phyloP scores from a whole-genome alignment of 768 basidiomycete species.

The Suillus bovinus region DNA sequence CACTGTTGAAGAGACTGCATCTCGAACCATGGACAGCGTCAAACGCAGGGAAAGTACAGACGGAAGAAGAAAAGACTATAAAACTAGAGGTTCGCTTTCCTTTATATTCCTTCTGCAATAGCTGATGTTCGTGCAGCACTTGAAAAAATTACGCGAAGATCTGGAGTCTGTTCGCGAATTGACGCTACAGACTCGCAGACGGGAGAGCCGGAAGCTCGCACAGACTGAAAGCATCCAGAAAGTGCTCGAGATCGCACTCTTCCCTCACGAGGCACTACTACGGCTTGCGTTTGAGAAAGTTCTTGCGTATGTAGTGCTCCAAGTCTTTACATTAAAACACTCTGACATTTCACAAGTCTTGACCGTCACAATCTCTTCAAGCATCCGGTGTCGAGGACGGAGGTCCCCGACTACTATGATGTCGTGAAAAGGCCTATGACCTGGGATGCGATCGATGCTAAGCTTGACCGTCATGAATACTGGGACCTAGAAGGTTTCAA shows the following conservation, averaged over 20 bases:
- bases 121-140: slow-evolving; percentile 33
- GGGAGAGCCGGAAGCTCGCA: slow-evolving; percentile 79
- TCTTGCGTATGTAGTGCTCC: slow-evolving; percentile 50
- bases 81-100: slow-evolving; percentile 70
- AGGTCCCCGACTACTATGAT: slow-evolving; percentile 91
- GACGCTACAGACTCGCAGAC: slow-evolving; percentile 65
- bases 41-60: slow-evolving; percentile 59
- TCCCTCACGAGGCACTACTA: slow-evolving; percentile 63
- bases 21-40: slow-evolving; percentile 97
- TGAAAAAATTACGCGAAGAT: slow-evolving; percentile 72
- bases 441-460: slow-evolving; percentile 78
- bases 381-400: slow-evolving; percentile 73
- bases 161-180: slow-evolving; percentile 72
- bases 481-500: slow-evolving; percentile 75
- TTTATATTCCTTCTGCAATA: not conserved
- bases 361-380: slow-evolving; percentile 79
- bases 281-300: slow-evolving; percentile 71
- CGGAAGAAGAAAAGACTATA: slow-evolving; percentile 78
- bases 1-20: slow-evolving; percentile 88
- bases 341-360: slow-evolving; percentile 43
- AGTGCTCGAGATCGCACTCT: slow-evolving; percentile 62
- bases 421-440: slow-evolving; percentile 87
- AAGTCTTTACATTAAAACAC: not conserved
- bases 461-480: slow-evolving; percentile 83
- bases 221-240: slow-evolving; percentile 68